Conservation (phyloP, 345 rosid species). For the Lenwebbia sp. region DNA sequence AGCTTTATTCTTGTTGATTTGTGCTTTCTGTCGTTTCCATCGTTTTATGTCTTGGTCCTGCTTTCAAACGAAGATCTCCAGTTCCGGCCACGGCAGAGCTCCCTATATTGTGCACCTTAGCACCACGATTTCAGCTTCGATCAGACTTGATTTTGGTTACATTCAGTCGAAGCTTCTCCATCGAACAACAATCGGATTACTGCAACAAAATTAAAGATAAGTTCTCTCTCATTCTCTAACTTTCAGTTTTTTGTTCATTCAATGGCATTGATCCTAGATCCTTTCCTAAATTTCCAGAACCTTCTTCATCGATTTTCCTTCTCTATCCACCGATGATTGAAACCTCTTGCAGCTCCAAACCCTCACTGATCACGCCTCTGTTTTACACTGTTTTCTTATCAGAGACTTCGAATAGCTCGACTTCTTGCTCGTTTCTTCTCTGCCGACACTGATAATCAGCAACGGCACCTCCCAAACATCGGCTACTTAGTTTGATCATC, state of each 20-base stretch:
- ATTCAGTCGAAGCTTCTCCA: neutral
- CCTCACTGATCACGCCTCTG: neutral
- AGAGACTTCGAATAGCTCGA: neutral
- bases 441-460: accelerated
- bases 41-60: neutral
- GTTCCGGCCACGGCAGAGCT: neutral
- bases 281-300: neutral
- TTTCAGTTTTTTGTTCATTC: neutral
- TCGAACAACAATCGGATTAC: neutral
- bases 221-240: neutral
- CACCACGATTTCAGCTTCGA: neutral
- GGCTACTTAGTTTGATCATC: neutral
- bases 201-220: neutral
- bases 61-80: neutral
- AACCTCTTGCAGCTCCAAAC: neutral
- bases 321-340: neutral
- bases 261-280: neutral
- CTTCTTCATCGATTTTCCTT: neutral
- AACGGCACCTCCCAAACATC: neutral
- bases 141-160: neutral
- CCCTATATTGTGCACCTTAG: neutral
- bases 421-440: neutral
- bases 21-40: neutral
- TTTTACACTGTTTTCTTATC: neutral
- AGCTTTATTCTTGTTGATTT: neutral